phyloP scores from a whole-genome alignment of 192 early-diverging fungal genomes.

The Linnemannia hyalina region DNA sequence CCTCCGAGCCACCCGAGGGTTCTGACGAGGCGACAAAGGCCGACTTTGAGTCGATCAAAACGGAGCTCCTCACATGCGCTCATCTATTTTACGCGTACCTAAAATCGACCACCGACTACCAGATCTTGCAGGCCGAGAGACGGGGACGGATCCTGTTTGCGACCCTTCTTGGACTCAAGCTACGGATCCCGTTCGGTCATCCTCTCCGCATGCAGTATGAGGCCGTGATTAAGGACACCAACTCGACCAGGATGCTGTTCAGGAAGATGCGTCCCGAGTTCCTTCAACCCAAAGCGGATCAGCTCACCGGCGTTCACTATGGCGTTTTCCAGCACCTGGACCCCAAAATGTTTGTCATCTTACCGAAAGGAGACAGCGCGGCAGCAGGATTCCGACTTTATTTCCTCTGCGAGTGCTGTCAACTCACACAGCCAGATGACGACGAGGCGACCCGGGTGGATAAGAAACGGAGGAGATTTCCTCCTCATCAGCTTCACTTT shows the following conservation, averaged over 20 bases:
- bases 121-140: conserved; percentile 16
- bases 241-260: conserved; percentile 11
- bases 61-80: neutral
- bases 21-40: neutral
- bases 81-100: conserved; percentile 8
- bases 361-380: conserved; percentile 8
- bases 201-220: conserved; percentile 14
- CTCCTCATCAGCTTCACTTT: conserved; percentile 16
- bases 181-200: conserved; percentile 1
- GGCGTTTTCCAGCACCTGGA: conserved; percentile 17
- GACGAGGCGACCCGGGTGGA: neutral
- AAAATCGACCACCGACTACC: conserved; percentile 10
- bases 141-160: neutral
- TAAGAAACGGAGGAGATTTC: neutral
- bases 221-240: conserved; percentile 5
- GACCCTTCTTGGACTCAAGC: neutral
- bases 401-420: conserved; percentile 22
- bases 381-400: conserved; percentile 15
- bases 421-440: neutral
- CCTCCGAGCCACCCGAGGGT: neutral
- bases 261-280: conserved; percentile 12
- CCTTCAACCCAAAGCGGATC: conserved; percentile 10
- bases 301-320: conserved; percentile 12
- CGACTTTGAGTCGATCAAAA: conserved; percentile 7
- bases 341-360: conserved; percentile 14